Evolutionary conservation across 805 yeast species (phyloP).

Genomic region (Saccharomyces paradoxus): DNA sequence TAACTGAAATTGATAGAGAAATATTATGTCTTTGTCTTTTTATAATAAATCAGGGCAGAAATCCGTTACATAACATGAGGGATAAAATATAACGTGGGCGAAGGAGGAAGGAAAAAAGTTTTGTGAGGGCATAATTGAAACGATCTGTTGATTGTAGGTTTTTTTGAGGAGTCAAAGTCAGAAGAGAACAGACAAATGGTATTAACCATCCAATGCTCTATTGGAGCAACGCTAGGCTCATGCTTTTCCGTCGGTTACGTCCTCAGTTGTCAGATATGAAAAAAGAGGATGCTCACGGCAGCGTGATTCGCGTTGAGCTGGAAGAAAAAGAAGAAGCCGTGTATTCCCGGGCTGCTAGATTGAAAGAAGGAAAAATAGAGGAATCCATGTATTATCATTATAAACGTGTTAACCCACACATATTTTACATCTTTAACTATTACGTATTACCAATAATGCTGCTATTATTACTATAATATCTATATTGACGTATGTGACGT

Average conservation of each 20-base stretch:
- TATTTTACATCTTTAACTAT: neutral
- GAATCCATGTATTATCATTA: neutral
- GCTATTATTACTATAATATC: neutral
- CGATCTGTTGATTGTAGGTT: neutral
- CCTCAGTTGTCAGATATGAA: neutral
- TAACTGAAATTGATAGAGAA: neutral
- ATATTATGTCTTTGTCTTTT: neutral
- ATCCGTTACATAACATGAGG: neutral
- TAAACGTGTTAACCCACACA: neutral
- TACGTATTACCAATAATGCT: neutral
- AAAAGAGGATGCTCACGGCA: neutral
- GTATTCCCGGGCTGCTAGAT: neutral
- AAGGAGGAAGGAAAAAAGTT: neutral
- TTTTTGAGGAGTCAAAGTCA: neutral
- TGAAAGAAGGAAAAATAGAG: neutral
- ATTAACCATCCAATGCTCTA: neutral
- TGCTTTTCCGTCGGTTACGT: neutral
- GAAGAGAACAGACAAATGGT: neutral
- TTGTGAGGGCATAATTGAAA: neutral
- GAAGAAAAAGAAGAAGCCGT: neutral
- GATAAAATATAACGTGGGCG: neutral
- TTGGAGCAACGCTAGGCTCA: neutral
- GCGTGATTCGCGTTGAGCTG: neutral
- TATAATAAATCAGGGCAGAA: neutral
- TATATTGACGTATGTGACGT: neutral